These are phyloP conservation scores for Acanthochlamys bracteata DNA, from an alignment of 106 monocot genomes.

Conservation along the genomic window DNA sequence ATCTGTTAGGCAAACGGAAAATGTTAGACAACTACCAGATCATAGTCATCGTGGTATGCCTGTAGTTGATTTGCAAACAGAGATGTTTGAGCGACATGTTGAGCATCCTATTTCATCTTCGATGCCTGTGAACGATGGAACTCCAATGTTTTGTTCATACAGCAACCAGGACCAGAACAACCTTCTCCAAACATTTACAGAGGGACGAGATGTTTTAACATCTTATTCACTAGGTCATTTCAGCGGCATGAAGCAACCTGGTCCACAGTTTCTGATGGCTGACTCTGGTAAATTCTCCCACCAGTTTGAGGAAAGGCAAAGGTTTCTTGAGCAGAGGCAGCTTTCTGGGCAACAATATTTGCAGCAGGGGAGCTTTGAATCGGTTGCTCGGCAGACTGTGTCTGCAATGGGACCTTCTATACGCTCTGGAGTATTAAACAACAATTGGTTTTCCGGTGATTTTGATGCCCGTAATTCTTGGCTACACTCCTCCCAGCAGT, in stretches of 20 bases:
- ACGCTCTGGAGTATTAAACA: constrained; percentile 13
- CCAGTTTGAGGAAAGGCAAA: constrained; percentile 24
- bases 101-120: constrained; percentile 11
- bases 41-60: not conserved
- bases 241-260: constrained; percentile 21
- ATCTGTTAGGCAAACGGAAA: constrained; percentile 17
- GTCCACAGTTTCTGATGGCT: constrained; percentile 15
- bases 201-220: constrained; percentile 10
- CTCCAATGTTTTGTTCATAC: constrained; percentile 17
- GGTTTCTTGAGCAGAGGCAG: constrained; percentile 16
- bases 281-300: constrained; percentile 17
- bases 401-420: constrained; percentile 7
- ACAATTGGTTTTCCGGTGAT: constrained; percentile 35
- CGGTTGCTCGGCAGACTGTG: constrained; percentile 6
- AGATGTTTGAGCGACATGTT: constrained; percentile 6
- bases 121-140: constrained; percentile 6
- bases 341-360: constrained; percentile 15
- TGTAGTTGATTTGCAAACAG: constrained; percentile 20
- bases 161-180: constrained; percentile 12
- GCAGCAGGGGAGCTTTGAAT: constrained; percentile 12
- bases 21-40: constrained; percentile 8
- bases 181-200: constrained; percentile 15
- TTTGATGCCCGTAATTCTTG: constrained; percentile 11
- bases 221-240: constrained; percentile 21
- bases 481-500: constrained; percentile 6